Percentiles rank a stretch among this genome's conserved stretches.
These are phyloP conservation scores for Leccinum cinnamomeum DNA, from an alignment of 1,284 basidiomycete genomes.

Conservation along the genomic window DNA sequence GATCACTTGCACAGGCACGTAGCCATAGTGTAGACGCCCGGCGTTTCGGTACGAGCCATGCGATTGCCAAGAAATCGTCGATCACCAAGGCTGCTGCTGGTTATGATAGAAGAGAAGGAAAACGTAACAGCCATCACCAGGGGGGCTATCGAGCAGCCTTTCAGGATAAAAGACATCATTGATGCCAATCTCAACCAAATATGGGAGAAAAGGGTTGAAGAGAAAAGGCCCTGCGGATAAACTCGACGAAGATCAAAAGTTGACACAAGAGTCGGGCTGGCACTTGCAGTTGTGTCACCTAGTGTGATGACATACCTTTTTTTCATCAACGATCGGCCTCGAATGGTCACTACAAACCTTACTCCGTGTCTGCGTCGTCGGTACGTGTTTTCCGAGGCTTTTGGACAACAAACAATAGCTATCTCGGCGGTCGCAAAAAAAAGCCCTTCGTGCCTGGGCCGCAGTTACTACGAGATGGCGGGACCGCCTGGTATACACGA, in stretches of 20 bases:
- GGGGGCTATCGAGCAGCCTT: background rate
- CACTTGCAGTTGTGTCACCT: too few species aligned
- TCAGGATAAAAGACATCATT: background rate
- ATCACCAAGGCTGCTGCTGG: background rate
- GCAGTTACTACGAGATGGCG: too few species aligned
- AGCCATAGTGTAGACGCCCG: background rate
- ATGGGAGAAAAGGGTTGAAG: background rate
- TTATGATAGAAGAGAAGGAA: background rate
- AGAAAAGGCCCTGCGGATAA: background rate
- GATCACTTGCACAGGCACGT: background rate
- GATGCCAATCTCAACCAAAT: background rate
- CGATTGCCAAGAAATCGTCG: background rate
- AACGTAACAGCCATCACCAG: background rate
- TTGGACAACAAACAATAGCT: too few species aligned
- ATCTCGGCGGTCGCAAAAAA: too few species aligned
- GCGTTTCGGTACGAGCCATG: background rate
- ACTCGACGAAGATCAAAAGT: background rate
- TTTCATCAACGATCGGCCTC: too few species aligned
- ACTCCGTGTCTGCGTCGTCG: too few species aligned
- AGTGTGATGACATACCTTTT: background rate
- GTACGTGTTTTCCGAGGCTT: too few species aligned
- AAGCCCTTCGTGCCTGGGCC: too few species aligned
- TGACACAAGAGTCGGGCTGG: background rate
- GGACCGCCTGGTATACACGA: too few species aligned
- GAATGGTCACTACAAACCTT: too few species aligned